Evolutionary conservation across 208 protist species (phyloP), one percentile per base, ranked within the genome.

Genomic region (Crithidia bombi): DNA sequence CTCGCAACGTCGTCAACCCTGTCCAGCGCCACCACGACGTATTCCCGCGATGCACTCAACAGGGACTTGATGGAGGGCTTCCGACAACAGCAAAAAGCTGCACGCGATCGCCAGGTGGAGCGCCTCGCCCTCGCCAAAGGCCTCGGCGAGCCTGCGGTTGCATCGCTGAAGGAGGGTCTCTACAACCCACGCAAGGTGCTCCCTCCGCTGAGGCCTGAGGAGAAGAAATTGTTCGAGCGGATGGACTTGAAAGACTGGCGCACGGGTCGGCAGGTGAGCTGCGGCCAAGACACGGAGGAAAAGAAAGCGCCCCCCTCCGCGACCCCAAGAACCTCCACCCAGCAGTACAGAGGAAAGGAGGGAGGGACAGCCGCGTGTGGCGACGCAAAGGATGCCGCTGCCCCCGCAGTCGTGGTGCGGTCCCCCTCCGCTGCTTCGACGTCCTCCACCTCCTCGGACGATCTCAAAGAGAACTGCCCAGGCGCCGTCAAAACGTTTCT

Each of bases 111-210:
- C 0, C 82, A 91, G 47, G 71, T 96, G 26, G 70, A 91, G 21
- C 70, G 85, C 5, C 56, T 92, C 6, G 73, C 86, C 10, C 76
- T 96, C 32, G 91, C 87, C 17, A 89, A 83, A 58, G 91, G 91
- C 19, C 72, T 96, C 19, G 91, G 91, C 47, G 57, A 58, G 19
- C 49, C 39, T 1, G 91, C 91, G 1, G 76, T 88, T 38, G 36
- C 65, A 43, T 89, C 82, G 12, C 69, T 96, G 23, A 67, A 78
- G 12, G 70, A 78, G 0, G 86, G 82, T 39, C 19, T 75, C 50
- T 96, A 96, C 65, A 73, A 69, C 39, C 91, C 91, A 10, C 79
- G 75, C 17, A 84, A 79, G 36, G 85, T 81, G 21, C 64, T 95
- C 23, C 62, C 78, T 25, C 73, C 81, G 1, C 64, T 85, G 15